Base-by-base conservation (phyloP, 352 stramenopile species). In the Phytophthora constricta region DNA sequence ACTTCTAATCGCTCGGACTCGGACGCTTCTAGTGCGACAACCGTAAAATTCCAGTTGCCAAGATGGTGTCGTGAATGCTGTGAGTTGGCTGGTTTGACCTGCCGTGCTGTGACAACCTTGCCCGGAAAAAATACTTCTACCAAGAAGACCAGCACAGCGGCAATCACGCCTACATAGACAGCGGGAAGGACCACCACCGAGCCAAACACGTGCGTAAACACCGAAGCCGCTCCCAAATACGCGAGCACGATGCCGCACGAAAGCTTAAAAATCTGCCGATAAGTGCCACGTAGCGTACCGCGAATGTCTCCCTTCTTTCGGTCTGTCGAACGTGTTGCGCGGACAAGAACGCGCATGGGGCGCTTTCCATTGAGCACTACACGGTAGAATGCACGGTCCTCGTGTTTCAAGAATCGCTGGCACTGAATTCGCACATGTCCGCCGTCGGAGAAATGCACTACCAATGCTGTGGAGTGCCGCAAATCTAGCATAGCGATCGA, bases 251-350 rank as follows among this genome's bases (percentile, higher is more conserved):
- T 80, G 37, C 76, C 69, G 13, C 74, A 77, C 33, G 78, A 92
- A 37, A 92, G 72, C 65, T 87, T 86, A 43, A 79, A 74, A 26
- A 92, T 77, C 42, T 92, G 80, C 25, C 78, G 72, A 59, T 91
- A 91, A 1, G 82, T 90, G 4, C 80, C 71, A 4, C 71, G 70
- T 9, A 91, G 64, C 9, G 83, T 89, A 45, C 80, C 68, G n/a
- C 77, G 65, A 19, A 93, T 59, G 19, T 76, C 58, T 16, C 68
- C 48, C 33, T 74, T 76, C 17, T 74, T 61, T 46, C 72, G 16
- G 46, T 65, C 23, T 19, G 56, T 17, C 28, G 58, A n/a, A 13
- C 62, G 46, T 39, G 75, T 58, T 9, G 69, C 79, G 31, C 80
- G 78, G 16, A 92, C 53, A n/a, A 84, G 77, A 50, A 93, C 49